Base-by-base conservation (phyloP, 2,329 filamentous ascomycete species). In the Trichocomaceae sp. region DNA sequence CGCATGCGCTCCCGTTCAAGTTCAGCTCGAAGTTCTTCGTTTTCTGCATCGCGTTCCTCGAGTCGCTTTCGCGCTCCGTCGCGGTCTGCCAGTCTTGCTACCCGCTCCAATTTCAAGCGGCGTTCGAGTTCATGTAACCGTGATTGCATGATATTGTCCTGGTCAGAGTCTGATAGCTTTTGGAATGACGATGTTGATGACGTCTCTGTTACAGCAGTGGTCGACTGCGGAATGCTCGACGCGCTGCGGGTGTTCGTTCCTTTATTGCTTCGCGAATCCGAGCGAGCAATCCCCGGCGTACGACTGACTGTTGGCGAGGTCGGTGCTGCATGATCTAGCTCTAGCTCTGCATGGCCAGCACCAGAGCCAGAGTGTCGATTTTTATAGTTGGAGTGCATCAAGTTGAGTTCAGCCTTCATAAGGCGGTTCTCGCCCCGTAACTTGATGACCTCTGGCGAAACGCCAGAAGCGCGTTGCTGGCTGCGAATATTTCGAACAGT, bases 81-180 rank as follows among this genome's bases (percentile, higher is more conserved):
- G 3, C 93, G 83, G 72, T 99, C 93, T 56, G 95, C 77, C 52
- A 95, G 77, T 45, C 93, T 77, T 1, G 85, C 90, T 71, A 97
- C 93, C 13, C 93, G 78, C 74, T 99, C 93, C 46, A 88, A 85
- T 70, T 96, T 95, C 17, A 99, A 77, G 62, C 95, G 83, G 61
- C 86, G 81, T 76, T 99, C 93, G 62, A 97, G 76, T 67, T 97
- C 91, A 55, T 89, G 84, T 33, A 97, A 77, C 6, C 93, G 78
- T 59, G 95, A 82, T 60, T 95, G 84, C 89, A 90, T 96, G 61
- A 87, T 83, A 60, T 69, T 66, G 37, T 88, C 85, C 62, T 92
- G 86, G 39, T 77, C 64, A 9, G 60, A 60, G n/a, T 72, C 67
- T 19, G 55, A 55, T 4, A 60, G 57, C 20, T 61, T 60, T 45